Evolutionary conservation across 2,329 filamentous ascomycete genomes (phyloP), one percentile per base, ranked within the genome.

Genomic region (Fusarium algeriense): DNA sequence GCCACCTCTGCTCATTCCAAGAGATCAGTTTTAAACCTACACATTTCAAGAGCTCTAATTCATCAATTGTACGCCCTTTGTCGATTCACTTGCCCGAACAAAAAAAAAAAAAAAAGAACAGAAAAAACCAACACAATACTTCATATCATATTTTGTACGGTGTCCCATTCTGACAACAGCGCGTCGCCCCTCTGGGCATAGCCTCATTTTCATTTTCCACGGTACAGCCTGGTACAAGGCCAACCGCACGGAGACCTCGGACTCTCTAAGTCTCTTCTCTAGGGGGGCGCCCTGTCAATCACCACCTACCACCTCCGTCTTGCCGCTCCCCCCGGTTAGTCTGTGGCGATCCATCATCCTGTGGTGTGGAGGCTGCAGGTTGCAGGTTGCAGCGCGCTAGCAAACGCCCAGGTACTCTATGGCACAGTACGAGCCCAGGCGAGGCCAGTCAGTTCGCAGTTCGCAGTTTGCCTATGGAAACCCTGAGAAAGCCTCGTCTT

Each of bases 281-380:
- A 64, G 73, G 64, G 59, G 38, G 61, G 26, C 60, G 64, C 63
- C 71, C 57, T 74, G 69, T 74, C 72, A 64, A 63, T 73, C 71
- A 66, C 41, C 63, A 68, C 55, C 28, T 52, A 26, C 20, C 20
- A 37, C 48, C 63, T 70, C 59, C 60, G 50, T 61, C 63, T 63
- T 68, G 64, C 64, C 60, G 70, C 64, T 34, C 67, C 48, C 64
- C 72, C 74, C 68, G 71, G 69, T 67, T 69, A 75, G 71, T 65
- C 71, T 64, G 67, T 68, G 74, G 64, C 73, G 73, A 76, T 76
- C 74, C 67, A 63, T 65, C 53, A 64, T 48, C 35, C 52, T 64
- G 50, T 59, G 68, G 69, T 75, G 73, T 75, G 74, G 74, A 76
- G 74, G 73, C 66, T 60, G 64, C 64, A 69, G 56, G 73, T 68